Evolutionary conservation across 495 filamentous ascomycete species (phyloP).

Genomic region (Neurospora sp.): DNA sequence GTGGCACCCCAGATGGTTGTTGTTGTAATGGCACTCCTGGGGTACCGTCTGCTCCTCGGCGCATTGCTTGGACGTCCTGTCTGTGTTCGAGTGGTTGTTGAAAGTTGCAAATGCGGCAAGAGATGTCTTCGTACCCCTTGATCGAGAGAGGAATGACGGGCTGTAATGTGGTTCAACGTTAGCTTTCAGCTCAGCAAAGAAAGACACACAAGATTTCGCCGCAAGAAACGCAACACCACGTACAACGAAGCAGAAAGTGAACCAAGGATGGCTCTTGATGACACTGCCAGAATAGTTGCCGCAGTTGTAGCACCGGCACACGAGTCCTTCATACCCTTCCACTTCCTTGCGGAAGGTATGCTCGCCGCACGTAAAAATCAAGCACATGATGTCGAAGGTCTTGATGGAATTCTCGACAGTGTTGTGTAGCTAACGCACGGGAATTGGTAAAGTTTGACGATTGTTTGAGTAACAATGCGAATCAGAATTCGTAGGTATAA

Average conservation of each 20-base stretch:
- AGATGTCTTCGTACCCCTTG: constrained; percentile 44
- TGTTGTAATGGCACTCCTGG: constrained; percentile 35
- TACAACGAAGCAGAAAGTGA: constrained; percentile 49
- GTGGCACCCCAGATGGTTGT: constrained; percentile 10
- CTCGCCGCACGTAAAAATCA: constrained; percentile 49
- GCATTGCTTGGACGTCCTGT: constrained; percentile 38
- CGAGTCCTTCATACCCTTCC: constrained; percentile 41
- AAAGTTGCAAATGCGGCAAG: constrained; percentile 46
- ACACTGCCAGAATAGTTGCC: constrained; percentile 42
- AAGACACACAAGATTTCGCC: neutral
- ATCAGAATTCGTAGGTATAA: neutral
- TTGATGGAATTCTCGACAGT: neutral
- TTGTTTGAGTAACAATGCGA: neutral
- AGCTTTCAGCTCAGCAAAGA: too few relatives aligned
- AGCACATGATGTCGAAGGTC: constrained; percentile 32
- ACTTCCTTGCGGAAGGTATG: constrained; percentile 45
- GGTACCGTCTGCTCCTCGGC: constrained; percentile 26
- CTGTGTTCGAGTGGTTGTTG: constrained; percentile 43
- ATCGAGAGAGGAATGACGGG: constrained; percentile 46
- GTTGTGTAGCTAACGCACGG: neutral
- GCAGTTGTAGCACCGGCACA: constrained; percentile 48
- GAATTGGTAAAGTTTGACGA: neutral
- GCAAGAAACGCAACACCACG: constrained; percentile 8
- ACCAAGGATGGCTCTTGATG: constrained; percentile 45
- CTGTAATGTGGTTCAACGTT: constrained; percentile 17